Percentiles rank a stretch among this genome's conserved stretches.
Evolutionary conservation across 2,329 filamentous ascomycete species (phyloP).

Genomic region (Xylaria sp.): DNA sequence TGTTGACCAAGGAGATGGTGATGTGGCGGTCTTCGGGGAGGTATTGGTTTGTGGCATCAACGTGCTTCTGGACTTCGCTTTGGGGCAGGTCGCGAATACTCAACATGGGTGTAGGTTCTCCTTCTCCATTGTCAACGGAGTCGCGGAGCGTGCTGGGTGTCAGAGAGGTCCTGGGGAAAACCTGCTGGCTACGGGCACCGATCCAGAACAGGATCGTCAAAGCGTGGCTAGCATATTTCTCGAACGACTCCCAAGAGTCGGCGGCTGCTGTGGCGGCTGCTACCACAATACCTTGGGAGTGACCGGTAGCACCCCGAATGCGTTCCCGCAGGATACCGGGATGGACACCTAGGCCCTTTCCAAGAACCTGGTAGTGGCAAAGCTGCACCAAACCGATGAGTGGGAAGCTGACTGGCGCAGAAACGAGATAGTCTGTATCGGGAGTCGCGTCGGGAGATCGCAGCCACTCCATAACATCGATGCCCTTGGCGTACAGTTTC

Average conservation of each 20-base stretch:
- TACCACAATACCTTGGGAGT: conserved; percentile 93
- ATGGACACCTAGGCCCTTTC: conserved; percentile 82
- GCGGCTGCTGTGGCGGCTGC: conserved; percentile 87
- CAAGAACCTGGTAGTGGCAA: conserved; percentile 91
- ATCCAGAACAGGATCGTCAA: conserved; percentile 98
- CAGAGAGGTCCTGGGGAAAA: conserved; percentile 90
- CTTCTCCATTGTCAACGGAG: conserved; percentile 89
- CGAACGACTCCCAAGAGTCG: conserved; percentile 88
- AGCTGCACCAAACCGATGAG: conserved; percentile 94
- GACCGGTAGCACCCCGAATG: conserved; percentile 83
- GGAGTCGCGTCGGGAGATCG: conserved; percentile 84
- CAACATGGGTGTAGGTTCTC: conserved; percentile 93
- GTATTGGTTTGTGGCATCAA: conserved; percentile 95
- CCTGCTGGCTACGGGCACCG: conserved; percentile 91
- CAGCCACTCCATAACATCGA: conserved; percentile 92
- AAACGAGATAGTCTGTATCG: conserved; percentile 89
- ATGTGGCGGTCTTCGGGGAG: conserved; percentile 90
- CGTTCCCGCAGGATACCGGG: conserved; percentile 82
- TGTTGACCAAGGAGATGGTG: conserved; percentile 92
- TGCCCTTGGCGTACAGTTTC: conserved; percentile 95
- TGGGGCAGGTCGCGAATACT: conserved; percentile 91
- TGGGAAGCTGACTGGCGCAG: conserved; percentile 90
- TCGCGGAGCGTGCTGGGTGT: conserved; percentile 87
- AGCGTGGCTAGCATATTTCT: conserved; percentile 70
- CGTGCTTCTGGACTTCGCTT: conserved; percentile 88